Conservation (phyloP, 2,329 filamentous ascomycete genomes). For the Neonectria ditissima region DNA sequence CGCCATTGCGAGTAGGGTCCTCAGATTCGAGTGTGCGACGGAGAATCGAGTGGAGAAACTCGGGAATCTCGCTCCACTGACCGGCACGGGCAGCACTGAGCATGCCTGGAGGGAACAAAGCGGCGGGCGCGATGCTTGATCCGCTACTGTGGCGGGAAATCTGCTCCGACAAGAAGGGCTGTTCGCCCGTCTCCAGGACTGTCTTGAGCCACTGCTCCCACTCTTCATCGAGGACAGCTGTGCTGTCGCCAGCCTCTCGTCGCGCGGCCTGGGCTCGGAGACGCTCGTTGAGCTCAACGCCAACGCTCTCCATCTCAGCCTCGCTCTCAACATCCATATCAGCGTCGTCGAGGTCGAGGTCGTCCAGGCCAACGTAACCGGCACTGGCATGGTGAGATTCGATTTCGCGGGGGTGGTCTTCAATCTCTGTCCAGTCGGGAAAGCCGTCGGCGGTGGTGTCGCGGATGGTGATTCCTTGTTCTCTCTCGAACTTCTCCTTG, state of each 20-base stretch:
- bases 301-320: constrained; percentile 66
- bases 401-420: constrained; percentile 32
- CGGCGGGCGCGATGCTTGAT: constrained; percentile 44
- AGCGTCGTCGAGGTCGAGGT: constrained; percentile 48
- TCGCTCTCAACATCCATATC: constrained; percentile 65
- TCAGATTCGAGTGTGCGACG: constrained; percentile 60
- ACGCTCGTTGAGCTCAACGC: constrained; percentile 72
- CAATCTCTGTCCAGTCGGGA: constrained; percentile 62
- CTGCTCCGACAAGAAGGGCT: constrained; percentile 60
- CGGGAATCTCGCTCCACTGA: constrained; percentile 69
- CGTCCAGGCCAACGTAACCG: constrained; percentile 37
- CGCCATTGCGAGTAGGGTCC: constrained; percentile 35
- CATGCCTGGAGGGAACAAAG: constrained; percentile 64
- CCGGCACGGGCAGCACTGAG: constrained; percentile 66
- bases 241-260: constrained; percentile 69
- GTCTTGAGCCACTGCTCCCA: constrained; percentile 83
- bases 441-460: constrained; percentile 81
- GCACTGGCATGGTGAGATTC: constrained; percentile 29
- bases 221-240: constrained; percentile 73
- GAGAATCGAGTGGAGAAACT: constrained; percentile 65
- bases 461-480: constrained; percentile 75
- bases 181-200: constrained; percentile 71
- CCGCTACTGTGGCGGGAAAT: constrained; percentile 47
- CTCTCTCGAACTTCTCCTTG: constrained; percentile 81
- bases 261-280: constrained; percentile 73